These are phyloP conservation scores for Meripilus lineatus DNA, from an alignment of 1,284 basidiomycete species.

Conservation along the genomic window DNA sequence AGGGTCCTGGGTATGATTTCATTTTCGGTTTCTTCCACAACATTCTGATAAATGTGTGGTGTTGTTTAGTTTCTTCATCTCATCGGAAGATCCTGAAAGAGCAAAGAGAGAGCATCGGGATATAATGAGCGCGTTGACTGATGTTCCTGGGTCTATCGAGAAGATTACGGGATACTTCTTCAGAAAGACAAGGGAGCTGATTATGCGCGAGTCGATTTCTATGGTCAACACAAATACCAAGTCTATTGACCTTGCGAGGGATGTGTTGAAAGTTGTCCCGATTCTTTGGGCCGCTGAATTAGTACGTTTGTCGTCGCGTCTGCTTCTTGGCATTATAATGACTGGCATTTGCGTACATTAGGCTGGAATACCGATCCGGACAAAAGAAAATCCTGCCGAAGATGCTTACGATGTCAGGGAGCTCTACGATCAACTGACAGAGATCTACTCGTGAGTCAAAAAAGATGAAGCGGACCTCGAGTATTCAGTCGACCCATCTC, in stretches of 20 bases:
- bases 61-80: conserved; percentile 54
- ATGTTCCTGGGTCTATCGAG: conserved; percentile 26
- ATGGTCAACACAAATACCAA: conserved; percentile 45
- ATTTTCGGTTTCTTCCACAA: too few relatives aligned
- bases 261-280: conserved; percentile 64
- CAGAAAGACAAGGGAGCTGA: conserved; percentile 44
- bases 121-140: conserved; percentile 43
- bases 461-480: too few relatives aligned
- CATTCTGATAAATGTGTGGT: background rate
- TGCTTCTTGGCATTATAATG: too few relatives aligned
- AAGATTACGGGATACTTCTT: conserved; percentile 47
- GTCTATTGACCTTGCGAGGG: conserved; percentile 45
- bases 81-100: conserved; percentile 35
- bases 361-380: conserved; percentile 75
- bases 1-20: conserved; percentile 42
- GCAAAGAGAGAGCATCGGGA: conserved; percentile 43
- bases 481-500: too few relatives aligned
- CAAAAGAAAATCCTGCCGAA: conserved; percentile 35
- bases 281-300: conserved; percentile 67
- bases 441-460: conserved; percentile 61
- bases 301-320: too few relatives aligned
- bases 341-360: too few relatives aligned
- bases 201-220: conserved; percentile 33
- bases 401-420: conserved; percentile 60
- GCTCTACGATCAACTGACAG: conserved; percentile 58